Evolutionary conservation across 2,329 filamentous ascomycete genomes (phyloP).

Genomic region (Trichophyton simii): DNA sequence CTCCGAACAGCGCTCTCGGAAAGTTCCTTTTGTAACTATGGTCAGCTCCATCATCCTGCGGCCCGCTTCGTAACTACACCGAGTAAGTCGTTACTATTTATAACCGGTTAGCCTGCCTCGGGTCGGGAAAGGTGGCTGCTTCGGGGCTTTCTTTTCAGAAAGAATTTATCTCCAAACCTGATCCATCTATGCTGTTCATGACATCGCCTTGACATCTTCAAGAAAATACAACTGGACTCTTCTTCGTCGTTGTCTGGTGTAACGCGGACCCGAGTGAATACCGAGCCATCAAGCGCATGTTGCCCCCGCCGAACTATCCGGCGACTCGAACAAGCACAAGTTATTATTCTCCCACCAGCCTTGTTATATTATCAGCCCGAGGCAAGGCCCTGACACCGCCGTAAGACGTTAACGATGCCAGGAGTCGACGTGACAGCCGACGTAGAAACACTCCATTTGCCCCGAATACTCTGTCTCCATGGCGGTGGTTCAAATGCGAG

Average conservation of each 20-base stretch:
- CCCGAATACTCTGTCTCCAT: constrained; percentile 68
- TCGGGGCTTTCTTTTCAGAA: too few relatives aligned
- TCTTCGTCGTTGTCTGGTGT: neutral
- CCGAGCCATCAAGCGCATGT: neutral
- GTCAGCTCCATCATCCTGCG: neutral
- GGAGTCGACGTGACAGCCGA: neutral
- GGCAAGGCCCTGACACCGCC: neutral
- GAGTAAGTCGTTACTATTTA: neutral
- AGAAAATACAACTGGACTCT: neutral
- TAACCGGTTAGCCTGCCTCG: neutral
- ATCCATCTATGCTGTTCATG: neutral
- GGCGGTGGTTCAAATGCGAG: constrained; percentile 62
- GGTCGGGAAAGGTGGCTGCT: too few relatives aligned
- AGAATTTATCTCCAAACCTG: neutral
- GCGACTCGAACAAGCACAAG: neutral
- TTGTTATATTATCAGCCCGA: neutral
- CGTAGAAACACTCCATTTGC: constrained; percentile 31
- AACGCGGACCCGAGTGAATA: constrained; percentile 1
- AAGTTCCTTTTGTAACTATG: neutral
- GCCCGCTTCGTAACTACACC: neutral
- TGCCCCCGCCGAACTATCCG: neutral
- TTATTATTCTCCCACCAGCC: neutral
- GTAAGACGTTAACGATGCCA: neutral
- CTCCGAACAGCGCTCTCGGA: neutral
- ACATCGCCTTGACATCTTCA: neutral